Base-by-base conservation (phyloP, 805 yeast species). In the Saccharomycopsis synnaedendra region DNA sequence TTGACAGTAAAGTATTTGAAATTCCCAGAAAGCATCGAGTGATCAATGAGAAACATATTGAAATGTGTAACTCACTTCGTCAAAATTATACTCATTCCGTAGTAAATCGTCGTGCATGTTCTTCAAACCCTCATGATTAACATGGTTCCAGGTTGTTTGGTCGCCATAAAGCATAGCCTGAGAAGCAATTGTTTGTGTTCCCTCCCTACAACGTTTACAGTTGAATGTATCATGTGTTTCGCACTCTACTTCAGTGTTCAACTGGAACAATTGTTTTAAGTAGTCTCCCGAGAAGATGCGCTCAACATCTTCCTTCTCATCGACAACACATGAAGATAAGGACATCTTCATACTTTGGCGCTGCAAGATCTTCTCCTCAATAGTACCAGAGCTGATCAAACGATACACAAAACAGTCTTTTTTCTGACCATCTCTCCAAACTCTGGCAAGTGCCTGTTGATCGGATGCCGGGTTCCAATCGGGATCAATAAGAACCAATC, bases 401-500 rank as follows among this genome's bases (percentile, higher is more conserved):
- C 98, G 71, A 63, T 93, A 93, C 39, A 90, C 93, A 58, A 83
- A 90, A 67, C 98, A 93, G 62, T 85, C 95, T 64, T 90, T 93
- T 71, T 85, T 90, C 60, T 90, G 98, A 0, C 98, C 98, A 66
- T 93, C 98, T 57, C 98, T 70, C 59, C 90, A 96, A 5, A 93
- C 80, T 53, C 98, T 68, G 1, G 97, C 95, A 94, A 90, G 85
- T 0, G 97, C 95, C 61, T 93, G 98, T 34, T 84, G 62, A 59
- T 93, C 98, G 8, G 82, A 72, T 0, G 96, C 78, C 0, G 98
- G 98, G 54, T 93, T 93, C 98, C 98, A 93, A 59, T 93, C 97
- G 54, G 93, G 86, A 60, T 93, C 98, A 58, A 85, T 83, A 28
- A 93, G 65, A 4, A 93, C 72, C 39, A 93, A 65, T 31, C 97